A percentile compares a stretch with the other conserved stretches of the same genome.
Evolutionary conservation across 306 rosid species (phyloP).

Genomic region (Cucurbita ficifolia): DNA sequence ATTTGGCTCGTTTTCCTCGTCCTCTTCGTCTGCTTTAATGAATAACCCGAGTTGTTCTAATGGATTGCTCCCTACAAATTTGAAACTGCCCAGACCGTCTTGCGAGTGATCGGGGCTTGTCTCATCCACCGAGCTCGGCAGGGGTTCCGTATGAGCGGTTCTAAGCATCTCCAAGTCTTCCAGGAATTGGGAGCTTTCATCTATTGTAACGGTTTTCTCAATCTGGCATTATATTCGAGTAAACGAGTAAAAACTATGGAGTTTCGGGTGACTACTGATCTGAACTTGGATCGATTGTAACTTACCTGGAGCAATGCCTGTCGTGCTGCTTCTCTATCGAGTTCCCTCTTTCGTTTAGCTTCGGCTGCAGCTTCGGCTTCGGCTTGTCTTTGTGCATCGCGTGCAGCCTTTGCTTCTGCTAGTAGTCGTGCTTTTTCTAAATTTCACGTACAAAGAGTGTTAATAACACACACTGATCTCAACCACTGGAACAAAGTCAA

Average conservation of each 20-base stretch:
- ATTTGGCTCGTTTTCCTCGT: slow-evolving; percentile 50
- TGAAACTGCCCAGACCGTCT: slow-evolving; percentile 61
- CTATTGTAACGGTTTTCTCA: slow-evolving; percentile 75
- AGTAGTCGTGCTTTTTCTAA: slow-evolving; percentile 69
- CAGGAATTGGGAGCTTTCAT: slow-evolving; percentile 61
- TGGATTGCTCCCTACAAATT: slow-evolving; percentile 47
- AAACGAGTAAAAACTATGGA: neutral
- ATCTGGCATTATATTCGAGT: slow-evolving; percentile 30
- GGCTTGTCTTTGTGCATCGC: slow-evolving; percentile 52
- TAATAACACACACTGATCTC: no score
- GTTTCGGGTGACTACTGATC: neutral
- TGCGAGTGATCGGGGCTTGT: slow-evolving; percentile 58
- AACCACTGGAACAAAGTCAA: neutral
- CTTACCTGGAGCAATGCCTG: slow-evolving; percentile 69
- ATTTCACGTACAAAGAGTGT: neutral
- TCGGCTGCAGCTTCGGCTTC: slow-evolving; percentile 77
- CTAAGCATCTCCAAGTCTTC: slow-evolving; percentile 74
- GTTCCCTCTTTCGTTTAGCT: slow-evolving; percentile 66
- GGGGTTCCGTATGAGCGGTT: slow-evolving; percentile 37
- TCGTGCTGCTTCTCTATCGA: slow-evolving; percentile 79
- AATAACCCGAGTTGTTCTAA: slow-evolving; percentile 69
- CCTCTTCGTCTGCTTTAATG: slow-evolving; percentile 70
- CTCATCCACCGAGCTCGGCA: slow-evolving; percentile 51
- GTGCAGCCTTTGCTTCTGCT: slow-evolving; percentile 87
- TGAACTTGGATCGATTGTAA: neutral